phyloP scores from a whole-genome alignment of 768 basidiomycete species.

The Agrocybe pediades region DNA sequence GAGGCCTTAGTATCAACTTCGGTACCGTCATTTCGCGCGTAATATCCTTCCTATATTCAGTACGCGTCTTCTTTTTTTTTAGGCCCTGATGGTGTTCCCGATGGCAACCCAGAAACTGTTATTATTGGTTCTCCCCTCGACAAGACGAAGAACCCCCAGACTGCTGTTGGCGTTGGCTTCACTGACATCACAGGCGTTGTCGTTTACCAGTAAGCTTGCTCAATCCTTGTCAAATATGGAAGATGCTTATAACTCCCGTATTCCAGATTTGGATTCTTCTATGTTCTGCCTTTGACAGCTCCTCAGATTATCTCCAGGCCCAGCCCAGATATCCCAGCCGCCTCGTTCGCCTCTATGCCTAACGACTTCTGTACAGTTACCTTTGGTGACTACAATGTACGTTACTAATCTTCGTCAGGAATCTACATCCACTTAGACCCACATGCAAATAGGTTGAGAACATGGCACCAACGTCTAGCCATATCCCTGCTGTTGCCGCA shows the following conservation, averaged over 20 bases:
- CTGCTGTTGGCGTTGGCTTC: constrained; percentile 46
- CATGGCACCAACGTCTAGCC: constrained; percentile 48
- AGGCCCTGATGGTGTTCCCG: constrained; percentile 53
- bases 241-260: neutral
- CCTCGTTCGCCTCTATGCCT: constrained; percentile 35
- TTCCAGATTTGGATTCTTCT: constrained; percentile 51
- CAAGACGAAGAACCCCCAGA: constrained; percentile 48
- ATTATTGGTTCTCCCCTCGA: constrained; percentile 58
- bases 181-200: constrained; percentile 58
- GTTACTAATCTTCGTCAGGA: constrained; percentile 8
- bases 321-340: constrained; percentile 33
- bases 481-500: constrained; percentile 48
- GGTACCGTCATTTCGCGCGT: constrained; percentile 27
- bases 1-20: constrained; percentile 53
- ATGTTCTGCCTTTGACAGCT: constrained; percentile 58
- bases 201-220: constrained; percentile 45
- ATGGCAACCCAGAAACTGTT: constrained; percentile 59
- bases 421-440: neutral
- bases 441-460: constrained; percentile 49
- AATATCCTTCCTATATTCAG: neutral
- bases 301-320: constrained; percentile 46
- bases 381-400: constrained; percentile 63
- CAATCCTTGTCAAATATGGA: neutral
- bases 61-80: neutral
- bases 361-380: constrained; percentile 45